Base-by-base conservation (phyloP, 306 rosid species). In the Rosa multiflora region DNA sequence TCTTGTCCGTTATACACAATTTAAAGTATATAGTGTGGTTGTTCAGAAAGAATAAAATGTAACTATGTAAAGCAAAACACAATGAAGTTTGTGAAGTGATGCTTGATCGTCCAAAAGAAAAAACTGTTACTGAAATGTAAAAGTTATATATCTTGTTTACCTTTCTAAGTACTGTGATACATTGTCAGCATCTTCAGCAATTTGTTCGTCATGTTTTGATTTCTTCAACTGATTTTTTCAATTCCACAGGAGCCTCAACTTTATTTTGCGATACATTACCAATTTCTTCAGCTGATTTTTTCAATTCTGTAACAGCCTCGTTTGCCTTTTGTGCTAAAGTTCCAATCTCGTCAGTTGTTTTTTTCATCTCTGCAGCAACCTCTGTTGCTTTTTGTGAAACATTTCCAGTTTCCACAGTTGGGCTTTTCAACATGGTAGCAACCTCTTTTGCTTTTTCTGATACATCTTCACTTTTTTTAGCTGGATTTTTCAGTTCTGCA, bases 291-390 rank as follows among this genome's bases (percentile, higher is more conserved):
- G 53, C 53, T 59, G 29, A 48, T 2, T 15, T 23, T 59, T 58
- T 58, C 55, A 75, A 10, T 26, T 75, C 70, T 58, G 56, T n/a
- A 13, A 48, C 56, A 14, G 26, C 29, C 78, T 75, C 29, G 3
- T 37, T 75, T 59, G 42, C 49, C 26, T 74, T 74, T 42, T 13
- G 40, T 3, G 55, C 32, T n/a, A 40, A 14, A 21, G 15, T 26
- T 61, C 44, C 70, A 40, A 44, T 59, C 63, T 75, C 29, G 35
- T 43, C 70, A 43, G 78, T 67, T 67, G 71, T 67, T 37, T 32
- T 42, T 67, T 37, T 67, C 23, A 67, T 67, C 6, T 67, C 71
- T 29, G 13, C 23, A 17, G 48, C 71, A 39, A 77, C 83, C 70
- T 74, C 76, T 53, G 11, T 75, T 42, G 71, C 44, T 67, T 63